These are phyloP conservation scores for Aspergillus aculeatinus DNA, from an alignment of 2,329 filamentous ascomycete species.

Conservation along the genomic window DNA sequence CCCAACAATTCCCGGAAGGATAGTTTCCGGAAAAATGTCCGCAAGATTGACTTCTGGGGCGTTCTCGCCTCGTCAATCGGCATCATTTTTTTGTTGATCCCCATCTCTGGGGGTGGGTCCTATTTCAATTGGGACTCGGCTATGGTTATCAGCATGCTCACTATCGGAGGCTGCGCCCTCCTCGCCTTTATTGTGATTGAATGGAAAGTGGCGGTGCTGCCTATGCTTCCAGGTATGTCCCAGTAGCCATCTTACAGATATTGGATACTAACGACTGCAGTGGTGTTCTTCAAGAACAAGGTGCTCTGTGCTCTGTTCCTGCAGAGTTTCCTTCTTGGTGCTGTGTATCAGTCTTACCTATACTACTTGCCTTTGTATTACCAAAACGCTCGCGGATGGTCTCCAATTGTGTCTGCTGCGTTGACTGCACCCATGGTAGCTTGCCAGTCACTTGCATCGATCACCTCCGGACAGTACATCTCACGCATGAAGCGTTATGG, in stretches of 20 bases:
- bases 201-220: constrained; percentile 55
- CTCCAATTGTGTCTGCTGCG: constrained; percentile 51
- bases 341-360: constrained; percentile 58
- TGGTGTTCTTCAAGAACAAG: constrained; percentile 54
- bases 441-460: constrained; percentile 42
- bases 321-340: constrained; percentile 61
- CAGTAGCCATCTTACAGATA: too few species aligned
- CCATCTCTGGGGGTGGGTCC: constrained; percentile 60
- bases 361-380: constrained; percentile 65
- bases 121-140: constrained; percentile 58
- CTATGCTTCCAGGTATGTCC: constrained; percentile 55
- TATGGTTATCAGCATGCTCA: constrained; percentile 61
- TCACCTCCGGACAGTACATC: constrained; percentile 58
- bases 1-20: constrained; percentile 52
- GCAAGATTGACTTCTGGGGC: constrained; percentile 61
- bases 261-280: constrained; percentile 20
- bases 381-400: constrained; percentile 55
- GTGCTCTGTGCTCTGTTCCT: constrained; percentile 56
- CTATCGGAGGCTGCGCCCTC: constrained; percentile 48
- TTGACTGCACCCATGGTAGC: constrained; percentile 53
- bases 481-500: constrained; percentile 58
- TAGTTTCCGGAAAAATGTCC: constrained; percentile 49
- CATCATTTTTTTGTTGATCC: constrained; percentile 62
- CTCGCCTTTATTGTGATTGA: constrained; percentile 56
- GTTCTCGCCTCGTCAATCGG: constrained; percentile 55